phyloP scores from a whole-genome alignment of 75 land plant genomes.

The Pinus albicaulis region DNA sequence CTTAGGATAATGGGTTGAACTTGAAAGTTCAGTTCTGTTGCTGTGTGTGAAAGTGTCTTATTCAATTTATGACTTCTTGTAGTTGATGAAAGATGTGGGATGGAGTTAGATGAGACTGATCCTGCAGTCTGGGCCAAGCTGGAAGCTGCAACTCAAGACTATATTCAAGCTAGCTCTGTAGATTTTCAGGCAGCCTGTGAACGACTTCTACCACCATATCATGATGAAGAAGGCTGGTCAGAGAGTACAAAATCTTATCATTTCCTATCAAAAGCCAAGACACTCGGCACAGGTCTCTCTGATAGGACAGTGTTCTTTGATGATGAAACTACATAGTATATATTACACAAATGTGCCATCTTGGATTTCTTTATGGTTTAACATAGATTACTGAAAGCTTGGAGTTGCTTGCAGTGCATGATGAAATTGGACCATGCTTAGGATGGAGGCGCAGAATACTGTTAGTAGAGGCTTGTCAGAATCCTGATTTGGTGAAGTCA shows the following conservation, averaged over 20 bases:
- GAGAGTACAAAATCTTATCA: conserved; percentile 45
- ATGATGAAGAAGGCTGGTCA: conserved; percentile 66
- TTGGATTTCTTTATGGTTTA: background rate
- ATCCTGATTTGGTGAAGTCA: conserved; percentile 61
- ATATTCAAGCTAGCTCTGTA: conserved; percentile 51
- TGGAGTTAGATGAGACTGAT: conserved; percentile 99
- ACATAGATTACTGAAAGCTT: background rate
- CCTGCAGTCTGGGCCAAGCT: conserved; percentile 83
- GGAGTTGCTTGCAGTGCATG: conserved; percentile 16
- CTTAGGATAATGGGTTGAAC: background rate
- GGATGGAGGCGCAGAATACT: conserved; percentile 90
- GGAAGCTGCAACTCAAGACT: conserved; percentile 92
- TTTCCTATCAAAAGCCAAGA: conserved; percentile 9
- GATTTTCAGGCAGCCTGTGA: conserved; percentile 76
- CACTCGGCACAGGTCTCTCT: conserved; percentile 2
- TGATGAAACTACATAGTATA: background rate
- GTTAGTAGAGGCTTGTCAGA: conserved; percentile 69
- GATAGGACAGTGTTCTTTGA: background rate
- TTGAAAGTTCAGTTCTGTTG: background rate
- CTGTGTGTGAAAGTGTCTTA: background rate
- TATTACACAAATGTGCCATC: background rate
- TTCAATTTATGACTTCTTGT: background rate
- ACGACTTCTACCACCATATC: conserved; percentile 40
- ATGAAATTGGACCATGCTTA: conserved; percentile 56
- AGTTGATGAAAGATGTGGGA: conserved; percentile 98